Conservation (phyloP, 345 rosid species). For the Eucalyptus sideroxylon region DNA sequence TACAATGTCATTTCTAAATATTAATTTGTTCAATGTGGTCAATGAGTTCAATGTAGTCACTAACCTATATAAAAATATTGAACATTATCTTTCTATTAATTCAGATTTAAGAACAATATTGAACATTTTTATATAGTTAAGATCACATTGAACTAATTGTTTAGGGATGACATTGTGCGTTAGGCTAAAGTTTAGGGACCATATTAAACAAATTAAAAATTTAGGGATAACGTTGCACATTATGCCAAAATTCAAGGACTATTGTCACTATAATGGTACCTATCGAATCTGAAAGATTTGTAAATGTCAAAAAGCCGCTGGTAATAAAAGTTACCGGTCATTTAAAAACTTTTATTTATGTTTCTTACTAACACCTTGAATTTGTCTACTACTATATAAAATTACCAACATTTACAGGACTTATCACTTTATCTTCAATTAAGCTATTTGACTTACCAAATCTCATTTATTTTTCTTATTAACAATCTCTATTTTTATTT, state of each 20-base stretch:
- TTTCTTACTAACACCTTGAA: not conserved
- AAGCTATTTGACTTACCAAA: not conserved
- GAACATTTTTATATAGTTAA: fast-evolving
- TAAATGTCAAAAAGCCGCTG: not conserved
- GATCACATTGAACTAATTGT: too few species aligned
- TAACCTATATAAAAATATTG: fast-evolving
- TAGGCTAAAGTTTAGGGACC: fast-evolving
- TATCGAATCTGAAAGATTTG: not conserved
- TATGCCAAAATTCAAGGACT: too few species aligned
- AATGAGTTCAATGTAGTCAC: fast-evolving
- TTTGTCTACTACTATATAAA: not conserved
- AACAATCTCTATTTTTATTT: not conserved
- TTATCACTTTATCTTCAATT: not conserved
- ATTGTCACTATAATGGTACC: not conserved
- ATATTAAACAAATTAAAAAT: too few species aligned
- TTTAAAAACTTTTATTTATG: not conserved
- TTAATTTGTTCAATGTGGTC: too few species aligned
- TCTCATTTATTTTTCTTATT: not conserved
- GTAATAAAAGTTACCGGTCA: not conserved
- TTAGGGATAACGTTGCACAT: fast-evolving
- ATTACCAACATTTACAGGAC: not conserved
- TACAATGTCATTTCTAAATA: fast-evolving
- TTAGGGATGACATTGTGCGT: fast-evolving
- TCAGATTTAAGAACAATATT: not conserved
- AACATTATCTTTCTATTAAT: fast-evolving